phyloP scores from a whole-genome alignment of 768 basidiomycete genomes.

The Leucosporidium yakuticum region DNA sequence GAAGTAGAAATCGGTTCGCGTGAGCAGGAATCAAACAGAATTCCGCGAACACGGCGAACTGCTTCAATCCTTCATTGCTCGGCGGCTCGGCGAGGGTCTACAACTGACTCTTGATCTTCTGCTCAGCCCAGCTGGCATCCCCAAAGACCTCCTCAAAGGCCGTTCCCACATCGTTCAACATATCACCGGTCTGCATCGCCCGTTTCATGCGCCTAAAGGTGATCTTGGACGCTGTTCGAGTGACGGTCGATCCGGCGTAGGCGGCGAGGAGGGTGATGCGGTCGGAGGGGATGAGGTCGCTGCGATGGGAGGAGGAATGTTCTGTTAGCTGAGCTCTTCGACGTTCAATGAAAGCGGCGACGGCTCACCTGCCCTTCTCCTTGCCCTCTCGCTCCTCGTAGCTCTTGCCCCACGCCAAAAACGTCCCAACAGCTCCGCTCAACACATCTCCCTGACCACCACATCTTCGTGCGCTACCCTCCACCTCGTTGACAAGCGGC shows the following conservation, averaged over 20 bases:
- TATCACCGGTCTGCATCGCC: conserved; percentile 73
- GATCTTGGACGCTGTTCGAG: conserved; percentile 68
- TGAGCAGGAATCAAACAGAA: too few relatives aligned
- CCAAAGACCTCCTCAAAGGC: conserved; percentile 72
- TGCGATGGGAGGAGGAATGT: conserved; percentile 12
- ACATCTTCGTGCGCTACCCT: conserved; percentile 83
- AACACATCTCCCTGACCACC: conserved; percentile 96
- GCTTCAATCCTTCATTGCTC: too few relatives aligned
- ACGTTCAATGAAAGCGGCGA: neutral
- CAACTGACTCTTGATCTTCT: neutral
- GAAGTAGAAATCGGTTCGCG: too few relatives aligned
- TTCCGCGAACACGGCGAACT: too few relatives aligned
- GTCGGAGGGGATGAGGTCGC: conserved; percentile 40
- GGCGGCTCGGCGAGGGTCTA: too few relatives aligned
- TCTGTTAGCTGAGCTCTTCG: conserved; percentile 50
- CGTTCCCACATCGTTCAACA: conserved; percentile 55
- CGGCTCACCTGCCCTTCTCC: conserved; percentile 4
- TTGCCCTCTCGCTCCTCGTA: conserved; percentile 61
- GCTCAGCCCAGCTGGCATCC: conserved; percentile 34
- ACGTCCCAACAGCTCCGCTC: conserved; percentile 76
- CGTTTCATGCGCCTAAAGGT: conserved; percentile 73
- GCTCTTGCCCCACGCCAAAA: conserved; percentile 92
- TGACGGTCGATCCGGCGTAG: conserved; percentile 78
- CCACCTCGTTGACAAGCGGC: conserved; percentile 58
- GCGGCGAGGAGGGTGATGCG: conserved; percentile 75